phyloP scores from a whole-genome alignment of 1,284 basidiomycete species.

The Mycena citricolor region DNA sequence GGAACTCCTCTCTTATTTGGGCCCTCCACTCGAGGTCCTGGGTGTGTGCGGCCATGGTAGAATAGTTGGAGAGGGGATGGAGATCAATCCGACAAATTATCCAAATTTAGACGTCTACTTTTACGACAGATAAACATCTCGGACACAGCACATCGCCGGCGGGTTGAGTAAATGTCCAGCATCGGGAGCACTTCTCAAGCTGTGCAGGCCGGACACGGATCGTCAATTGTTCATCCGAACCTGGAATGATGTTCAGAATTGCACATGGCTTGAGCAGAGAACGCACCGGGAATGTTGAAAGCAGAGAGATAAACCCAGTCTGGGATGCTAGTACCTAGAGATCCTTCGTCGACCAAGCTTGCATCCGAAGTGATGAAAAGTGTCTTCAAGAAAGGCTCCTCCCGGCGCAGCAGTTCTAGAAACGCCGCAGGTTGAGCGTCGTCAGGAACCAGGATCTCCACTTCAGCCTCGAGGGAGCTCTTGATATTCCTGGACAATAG shows the following conservation, averaged over 20 bases:
- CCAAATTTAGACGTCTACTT: too few species aligned
- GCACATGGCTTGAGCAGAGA: too few species aligned
- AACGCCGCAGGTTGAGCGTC: slow-evolving; percentile 25
- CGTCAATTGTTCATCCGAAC: slow-evolving; percentile 37
- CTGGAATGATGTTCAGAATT: slow-evolving; percentile 24
- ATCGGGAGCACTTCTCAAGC: slow-evolving; percentile 70
- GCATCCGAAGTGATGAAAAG: slow-evolving; percentile 80
- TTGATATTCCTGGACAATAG: slow-evolving; percentile 53
- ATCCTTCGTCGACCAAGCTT: slow-evolving; percentile 43
- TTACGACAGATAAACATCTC: slow-evolving; percentile 49
- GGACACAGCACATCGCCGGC: slow-evolving; percentile 53
- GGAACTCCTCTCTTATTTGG: not conserved
- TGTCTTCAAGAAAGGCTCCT: slow-evolving; percentile 64
- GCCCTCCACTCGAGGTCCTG: not conserved
- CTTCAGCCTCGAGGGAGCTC: slow-evolving; percentile 72
- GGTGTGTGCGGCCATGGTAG: not conserved
- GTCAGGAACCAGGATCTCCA: slow-evolving; percentile 50
- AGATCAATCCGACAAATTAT: too few species aligned
- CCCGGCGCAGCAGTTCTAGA: slow-evolving; percentile 43
- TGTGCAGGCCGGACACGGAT: slow-evolving; percentile 56
- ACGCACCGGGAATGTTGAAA: slow-evolving; percentile 44
- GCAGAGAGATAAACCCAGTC: slow-evolving; percentile 51
- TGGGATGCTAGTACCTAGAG: slow-evolving; percentile 36
- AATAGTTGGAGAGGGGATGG: not conserved
- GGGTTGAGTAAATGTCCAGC: slow-evolving; percentile 68